Evolutionary conservation across 2,329 filamentous ascomycete genomes (phyloP).

Genomic region (Stachybotrys elegans): DNA sequence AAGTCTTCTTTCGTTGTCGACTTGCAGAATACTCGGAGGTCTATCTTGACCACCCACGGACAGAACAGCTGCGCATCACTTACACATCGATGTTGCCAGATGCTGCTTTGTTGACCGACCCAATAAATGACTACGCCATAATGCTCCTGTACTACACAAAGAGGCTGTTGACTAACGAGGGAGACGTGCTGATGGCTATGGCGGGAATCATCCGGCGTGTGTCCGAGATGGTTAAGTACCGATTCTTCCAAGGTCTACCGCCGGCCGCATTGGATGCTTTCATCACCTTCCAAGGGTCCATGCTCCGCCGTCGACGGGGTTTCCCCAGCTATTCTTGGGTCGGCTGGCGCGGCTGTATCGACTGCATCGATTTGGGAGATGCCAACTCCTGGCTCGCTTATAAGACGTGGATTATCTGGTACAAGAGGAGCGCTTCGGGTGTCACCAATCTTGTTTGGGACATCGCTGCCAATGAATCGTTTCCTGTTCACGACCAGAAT

Average conservation of each 20-base stretch:
- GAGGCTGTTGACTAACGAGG: background rate
- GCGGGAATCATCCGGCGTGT: background rate
- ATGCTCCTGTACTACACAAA: background rate
- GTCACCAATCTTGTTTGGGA: constrained; percentile 6
- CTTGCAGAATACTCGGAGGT: background rate
- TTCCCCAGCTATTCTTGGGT: constrained; percentile 12
- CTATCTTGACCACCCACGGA: background rate
- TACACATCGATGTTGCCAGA: too few relatives aligned
- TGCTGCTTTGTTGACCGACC: background rate
- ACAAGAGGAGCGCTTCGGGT: constrained; percentile 6
- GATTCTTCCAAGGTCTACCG: background rate
- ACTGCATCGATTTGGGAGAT: background rate
- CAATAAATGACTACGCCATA: background rate
- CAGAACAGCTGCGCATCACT: too few relatives aligned
- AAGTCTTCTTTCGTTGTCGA: background rate
- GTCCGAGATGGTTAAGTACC: background rate
- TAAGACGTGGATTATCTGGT: constrained; percentile 10
- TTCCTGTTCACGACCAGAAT: background rate
- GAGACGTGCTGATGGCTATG: background rate
- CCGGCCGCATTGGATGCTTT: background rate
- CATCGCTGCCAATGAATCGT: background rate
- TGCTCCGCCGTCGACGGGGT: background rate
- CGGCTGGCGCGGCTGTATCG: constrained; percentile 6
- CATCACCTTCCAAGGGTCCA: background rate
- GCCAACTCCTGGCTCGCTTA: constrained; percentile 2